Conservation (phyloP, 2,329 filamentous ascomycete genomes). For the Monascus ruber region DNA sequence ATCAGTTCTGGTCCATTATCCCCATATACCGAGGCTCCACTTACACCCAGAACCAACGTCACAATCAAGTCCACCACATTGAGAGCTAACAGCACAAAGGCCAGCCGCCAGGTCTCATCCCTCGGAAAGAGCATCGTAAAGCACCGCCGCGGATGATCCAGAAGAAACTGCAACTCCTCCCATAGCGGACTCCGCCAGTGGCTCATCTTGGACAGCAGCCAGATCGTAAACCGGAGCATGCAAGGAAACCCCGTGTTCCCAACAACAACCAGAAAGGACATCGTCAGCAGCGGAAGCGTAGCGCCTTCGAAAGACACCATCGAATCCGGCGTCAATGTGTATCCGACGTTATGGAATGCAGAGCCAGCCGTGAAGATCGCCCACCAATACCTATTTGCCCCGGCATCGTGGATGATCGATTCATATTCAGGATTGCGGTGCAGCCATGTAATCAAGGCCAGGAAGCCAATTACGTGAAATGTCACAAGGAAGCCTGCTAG, state of each 20-base stretch:
- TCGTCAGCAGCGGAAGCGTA: slow-evolving; percentile 61
- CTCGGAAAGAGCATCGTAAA: slow-evolving; percentile 91
- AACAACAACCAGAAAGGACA: slow-evolving; percentile 80
- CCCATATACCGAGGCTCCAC: slow-evolving; percentile 14
- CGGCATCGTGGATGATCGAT: slow-evolving; percentile 48
- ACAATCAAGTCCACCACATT: slow-evolving; percentile 81
- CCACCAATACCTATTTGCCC: slow-evolving; percentile 70
- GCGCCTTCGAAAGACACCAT: slow-evolving; percentile 82
- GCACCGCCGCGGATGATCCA: slow-evolving; percentile 90
- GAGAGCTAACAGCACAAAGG: slow-evolving; percentile 68
- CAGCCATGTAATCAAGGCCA: slow-evolving; percentile 74
- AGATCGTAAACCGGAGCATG: slow-evolving; percentile 88
- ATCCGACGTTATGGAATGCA: slow-evolving; percentile 90
- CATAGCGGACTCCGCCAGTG: slow-evolving; percentile 59
- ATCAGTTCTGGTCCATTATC: no score
- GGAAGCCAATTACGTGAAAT: slow-evolving; percentile 65
- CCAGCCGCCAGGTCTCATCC: slow-evolving; percentile 89
- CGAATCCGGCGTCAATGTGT: slow-evolving; percentile 82
- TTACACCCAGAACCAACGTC: slow-evolving; percentile 85
- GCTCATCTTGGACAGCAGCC: slow-evolving; percentile 58
- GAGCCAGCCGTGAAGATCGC: slow-evolving; percentile 80
- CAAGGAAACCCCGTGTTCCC: slow-evolving; percentile 94
- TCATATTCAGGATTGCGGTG: slow-evolving; percentile 51
- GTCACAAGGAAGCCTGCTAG: slow-evolving; percentile 70
- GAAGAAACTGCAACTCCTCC: slow-evolving; percentile 81